A percentile compares a stretch with the other conserved stretches of the same genome.
Evolutionary conservation across 2,329 filamentous ascomycete genomes (phyloP).

Genomic region (Drechslera avenae): DNA sequence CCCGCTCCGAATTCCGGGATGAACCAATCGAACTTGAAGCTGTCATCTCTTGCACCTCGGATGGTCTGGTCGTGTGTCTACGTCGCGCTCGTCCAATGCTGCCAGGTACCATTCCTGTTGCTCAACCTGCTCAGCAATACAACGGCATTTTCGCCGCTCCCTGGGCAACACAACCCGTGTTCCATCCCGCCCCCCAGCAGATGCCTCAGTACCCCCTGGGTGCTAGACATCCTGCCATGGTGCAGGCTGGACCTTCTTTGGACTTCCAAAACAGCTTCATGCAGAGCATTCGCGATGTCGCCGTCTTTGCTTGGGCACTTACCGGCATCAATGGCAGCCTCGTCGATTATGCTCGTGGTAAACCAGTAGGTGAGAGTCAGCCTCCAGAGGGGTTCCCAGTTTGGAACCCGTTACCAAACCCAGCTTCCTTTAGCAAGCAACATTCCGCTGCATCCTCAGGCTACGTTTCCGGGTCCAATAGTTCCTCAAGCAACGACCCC

Average conservation of each 20-base stretch:
- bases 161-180: constrained; percentile 73
- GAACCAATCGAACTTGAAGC: constrained; percentile 76
- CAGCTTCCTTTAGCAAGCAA: constrained; percentile 23
- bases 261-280: constrained; percentile 65
- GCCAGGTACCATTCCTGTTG: constrained; percentile 49
- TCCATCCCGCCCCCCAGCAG: constrained; percentile 49
- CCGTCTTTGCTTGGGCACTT: constrained; percentile 85
- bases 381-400: constrained; percentile 65
- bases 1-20: constrained; percentile 29
- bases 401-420: constrained; percentile 54
- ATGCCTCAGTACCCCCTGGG: constrained; percentile 43
- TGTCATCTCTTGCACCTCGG: constrained; percentile 89
- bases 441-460: constrained; percentile 40
- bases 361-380: constrained; percentile 66
- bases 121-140: constrained; percentile 32
- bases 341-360: constrained; percentile 66
- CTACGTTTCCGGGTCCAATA: constrained; percentile 41
- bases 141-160: constrained; percentile 76
- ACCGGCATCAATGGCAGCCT: constrained; percentile 79
- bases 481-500: constrained; percentile 41
- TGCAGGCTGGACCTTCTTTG: constrained; percentile 56
- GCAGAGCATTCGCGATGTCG: constrained; percentile 80
- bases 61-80: constrained; percentile 82
- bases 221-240: constrained; percentile 47
- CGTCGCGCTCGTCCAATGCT: constrained; percentile 74